Evolutionary conservation across 495 filamentous ascomycete genomes (phyloP).

Genomic region (Cryomyces minteri): DNA sequence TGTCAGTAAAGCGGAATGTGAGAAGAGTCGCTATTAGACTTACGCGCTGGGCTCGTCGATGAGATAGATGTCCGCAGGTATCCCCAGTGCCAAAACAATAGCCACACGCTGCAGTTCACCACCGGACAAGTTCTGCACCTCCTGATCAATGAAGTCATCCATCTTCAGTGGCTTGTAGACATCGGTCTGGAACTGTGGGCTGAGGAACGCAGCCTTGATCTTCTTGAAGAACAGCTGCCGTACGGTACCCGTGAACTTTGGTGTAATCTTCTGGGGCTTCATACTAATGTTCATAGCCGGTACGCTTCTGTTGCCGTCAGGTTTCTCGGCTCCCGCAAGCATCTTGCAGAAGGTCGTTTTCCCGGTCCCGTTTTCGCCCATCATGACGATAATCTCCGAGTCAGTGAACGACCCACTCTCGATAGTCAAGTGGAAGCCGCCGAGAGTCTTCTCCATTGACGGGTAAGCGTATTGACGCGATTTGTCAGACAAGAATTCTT

Average conservation of each 20-base stretch:
- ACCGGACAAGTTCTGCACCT: slow-evolving; percentile 96
- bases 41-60: slow-evolving; percentile 82
- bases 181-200: slow-evolving; percentile 95
- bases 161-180: slow-evolving; percentile 97
- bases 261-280: slow-evolving; percentile 99
- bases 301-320: slow-evolving; percentile 54
- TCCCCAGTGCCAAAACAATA: slow-evolving; percentile 84
- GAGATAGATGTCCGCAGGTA: slow-evolving; percentile 95
- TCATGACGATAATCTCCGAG: slow-evolving; percentile 97
- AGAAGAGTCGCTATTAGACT: not conserved
- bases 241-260: slow-evolving; percentile 92
- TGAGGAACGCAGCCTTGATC: slow-evolving; percentile 91
- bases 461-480: slow-evolving; percentile 74
- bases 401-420: slow-evolving; percentile 82
- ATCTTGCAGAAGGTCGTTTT: slow-evolving; percentile 97
- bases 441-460: slow-evolving; percentile 82
- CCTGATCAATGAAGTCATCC: slow-evolving; percentile 98
- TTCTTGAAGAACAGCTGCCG: slow-evolving; percentile 91
- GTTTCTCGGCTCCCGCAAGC: slow-evolving; percentile 82
- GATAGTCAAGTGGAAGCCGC: slow-evolving; percentile 68
- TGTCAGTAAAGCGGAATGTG: not conserved
- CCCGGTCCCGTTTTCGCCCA: slow-evolving; percentile 93
- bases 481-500: slow-evolving; percentile 79
- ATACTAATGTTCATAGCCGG: slow-evolving; percentile 94
- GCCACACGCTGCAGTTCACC: slow-evolving; percentile 98